These are phyloP conservation scores for Halophytophthora batemanensis DNA, from an alignment of 352 stramenopile species.

Conservation along the genomic window DNA sequence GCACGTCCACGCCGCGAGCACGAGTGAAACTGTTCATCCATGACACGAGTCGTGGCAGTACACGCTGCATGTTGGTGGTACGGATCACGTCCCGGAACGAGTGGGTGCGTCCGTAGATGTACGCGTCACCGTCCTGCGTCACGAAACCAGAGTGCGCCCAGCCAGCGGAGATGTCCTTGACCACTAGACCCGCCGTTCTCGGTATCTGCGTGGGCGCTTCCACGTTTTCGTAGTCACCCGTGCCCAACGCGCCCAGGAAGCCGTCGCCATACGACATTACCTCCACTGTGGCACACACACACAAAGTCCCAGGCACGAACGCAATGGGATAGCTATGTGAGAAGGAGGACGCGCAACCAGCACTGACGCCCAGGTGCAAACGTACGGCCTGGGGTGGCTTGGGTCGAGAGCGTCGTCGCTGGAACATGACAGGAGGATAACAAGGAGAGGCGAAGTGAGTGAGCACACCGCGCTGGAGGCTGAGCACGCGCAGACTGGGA, in stretches of 20 bases:
- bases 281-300: constrained; percentile 17
- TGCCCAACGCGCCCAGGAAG: constrained; percentile 72
- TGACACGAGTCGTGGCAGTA: constrained; percentile 63
- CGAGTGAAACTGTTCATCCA: constrained; percentile 77
- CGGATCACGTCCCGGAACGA: constrained; percentile 85
- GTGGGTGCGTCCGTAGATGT: constrained; percentile 74
- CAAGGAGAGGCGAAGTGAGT: too few species aligned
- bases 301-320: constrained; percentile 1
- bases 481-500: too few species aligned
- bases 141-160: constrained; percentile 80
- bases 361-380: too few species aligned
- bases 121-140: constrained; percentile 62
- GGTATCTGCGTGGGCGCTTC: constrained; percentile 38
- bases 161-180: constrained; percentile 67
- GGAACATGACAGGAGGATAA: too few species aligned
- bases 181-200: constrained; percentile 37
- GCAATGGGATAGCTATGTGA: too few species aligned
- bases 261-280: constrained; percentile 79
- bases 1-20: constrained; percentile 55
- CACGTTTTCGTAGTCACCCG: constrained; percentile 60
- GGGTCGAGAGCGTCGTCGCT: constrained; percentile 8
- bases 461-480: too few species aligned
- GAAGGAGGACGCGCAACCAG: too few species aligned
- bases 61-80: constrained; percentile 79
- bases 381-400: constrained; percentile 19